Evolutionary conservation across 352 stramenopile genomes (phyloP).

Genomic region (Phytophthora agathidicida): DNA sequence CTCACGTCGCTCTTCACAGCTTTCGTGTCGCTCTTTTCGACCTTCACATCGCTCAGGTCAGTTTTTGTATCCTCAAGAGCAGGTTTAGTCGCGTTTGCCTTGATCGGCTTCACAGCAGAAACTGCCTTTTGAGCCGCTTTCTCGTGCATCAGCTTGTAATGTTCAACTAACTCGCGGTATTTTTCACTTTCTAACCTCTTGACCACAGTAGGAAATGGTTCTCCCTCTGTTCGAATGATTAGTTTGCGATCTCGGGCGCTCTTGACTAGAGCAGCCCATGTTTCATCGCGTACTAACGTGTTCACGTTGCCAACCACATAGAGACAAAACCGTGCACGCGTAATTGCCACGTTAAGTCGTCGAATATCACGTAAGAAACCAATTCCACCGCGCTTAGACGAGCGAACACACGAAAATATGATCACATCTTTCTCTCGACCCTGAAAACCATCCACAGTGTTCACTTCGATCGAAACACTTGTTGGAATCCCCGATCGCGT

Average conservation of each 20-base stretch:
- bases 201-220: constrained; percentile 46
- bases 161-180: constrained; percentile 40
- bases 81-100: constrained; percentile 4
- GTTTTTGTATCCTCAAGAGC: constrained; percentile 12
- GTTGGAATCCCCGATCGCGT: constrained; percentile 51
- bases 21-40: too few relatives aligned
- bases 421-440: constrained; percentile 99
- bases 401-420: constrained; percentile 96
- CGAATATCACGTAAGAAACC: constrained; percentile 92
- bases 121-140: constrained; percentile 53
- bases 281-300: constrained; percentile 78
- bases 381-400: constrained; percentile 79
- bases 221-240: constrained; percentile 57
- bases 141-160: constrained; percentile 79
- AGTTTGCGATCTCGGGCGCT: constrained; percentile 74
- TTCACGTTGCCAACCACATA: constrained; percentile 87
- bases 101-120: constrained; percentile 14
- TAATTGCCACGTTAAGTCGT: constrained; percentile 92
- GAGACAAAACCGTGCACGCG: constrained; percentile 86
- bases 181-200: constrained; percentile 52
- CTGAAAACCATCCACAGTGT: constrained; percentile 98
- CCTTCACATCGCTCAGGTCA: constrained; percentile 2
- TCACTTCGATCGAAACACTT: constrained; percentile 91
- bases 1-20: too few relatives aligned
- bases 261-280: constrained; percentile 77